phyloP scores from a whole-genome alignment of 2,329 filamentous ascomycete species.

The Aspergillus uvarum region DNA sequence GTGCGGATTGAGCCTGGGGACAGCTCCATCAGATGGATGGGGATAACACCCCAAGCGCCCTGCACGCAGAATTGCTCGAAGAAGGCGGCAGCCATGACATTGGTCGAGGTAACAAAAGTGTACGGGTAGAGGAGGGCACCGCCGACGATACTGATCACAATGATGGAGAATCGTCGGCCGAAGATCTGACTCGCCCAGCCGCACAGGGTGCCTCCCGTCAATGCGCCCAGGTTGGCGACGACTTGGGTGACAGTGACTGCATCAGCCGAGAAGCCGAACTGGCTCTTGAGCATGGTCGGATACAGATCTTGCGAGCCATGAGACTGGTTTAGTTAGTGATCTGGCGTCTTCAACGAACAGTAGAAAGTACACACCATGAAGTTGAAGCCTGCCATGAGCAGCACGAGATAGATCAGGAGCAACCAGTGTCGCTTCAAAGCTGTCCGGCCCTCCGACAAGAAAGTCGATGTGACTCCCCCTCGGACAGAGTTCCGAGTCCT shows the following conservation, averaged over 20 bases:
- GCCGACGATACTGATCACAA: slow-evolving; percentile 63
- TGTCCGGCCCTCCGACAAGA: slow-evolving; percentile 73
- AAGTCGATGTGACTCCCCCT: slow-evolving; percentile 64
- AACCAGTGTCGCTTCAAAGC: slow-evolving; percentile 79
- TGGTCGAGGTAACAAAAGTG: slow-evolving; percentile 62
- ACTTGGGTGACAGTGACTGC: slow-evolving; percentile 69
- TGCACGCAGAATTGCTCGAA: slow-evolving; percentile 80
- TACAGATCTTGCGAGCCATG: slow-evolving; percentile 71
- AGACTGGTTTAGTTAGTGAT: slow-evolving; percentile 42
- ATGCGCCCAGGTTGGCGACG: slow-evolving; percentile 69
- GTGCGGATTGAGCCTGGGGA: slow-evolving; percentile 61
- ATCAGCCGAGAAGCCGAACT: slow-evolving; percentile 56
- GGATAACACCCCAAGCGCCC: slow-evolving; percentile 74
- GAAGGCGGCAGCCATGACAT: slow-evolving; percentile 76
- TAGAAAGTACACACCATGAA: slow-evolving; percentile 61
- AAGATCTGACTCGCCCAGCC: slow-evolving; percentile 69
- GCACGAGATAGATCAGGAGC: slow-evolving; percentile 74
- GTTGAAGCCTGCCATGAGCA: slow-evolving; percentile 89
- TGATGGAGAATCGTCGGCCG: slow-evolving; percentile 67
- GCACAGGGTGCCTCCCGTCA: slow-evolving; percentile 65
- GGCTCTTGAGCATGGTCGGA: slow-evolving; percentile 59
- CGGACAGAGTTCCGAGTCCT: slow-evolving; percentile 58
- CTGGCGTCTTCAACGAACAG: background rate
- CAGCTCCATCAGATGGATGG: slow-evolving; percentile 66
- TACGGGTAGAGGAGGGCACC: slow-evolving; percentile 83